These are phyloP conservation scores for Solanum clarkiae DNA, from an alignment of 257 asterid species.

Conservation along the genomic window DNA sequence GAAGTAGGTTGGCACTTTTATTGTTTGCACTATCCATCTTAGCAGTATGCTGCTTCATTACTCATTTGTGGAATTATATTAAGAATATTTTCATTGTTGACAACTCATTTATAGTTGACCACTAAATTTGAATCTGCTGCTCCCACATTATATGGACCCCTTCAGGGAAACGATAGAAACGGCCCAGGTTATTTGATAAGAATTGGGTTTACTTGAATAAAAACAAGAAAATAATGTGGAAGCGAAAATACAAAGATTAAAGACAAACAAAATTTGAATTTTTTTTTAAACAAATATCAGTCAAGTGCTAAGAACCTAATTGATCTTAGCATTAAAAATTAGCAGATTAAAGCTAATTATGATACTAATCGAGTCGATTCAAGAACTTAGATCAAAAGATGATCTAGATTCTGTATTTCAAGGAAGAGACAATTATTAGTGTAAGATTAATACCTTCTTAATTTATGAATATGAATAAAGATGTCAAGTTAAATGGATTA, in stretches of 20 bases:
- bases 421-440: background rate
- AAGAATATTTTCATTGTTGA: background rate
- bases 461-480: background rate
- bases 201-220: background rate
- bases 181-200: background rate
- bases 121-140: background rate
- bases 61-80: background rate
- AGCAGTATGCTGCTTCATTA: background rate
- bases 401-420: background rate
- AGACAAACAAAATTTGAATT: too few relatives aligned
- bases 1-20: background rate
- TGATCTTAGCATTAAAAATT: background rate
- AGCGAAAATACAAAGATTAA: too few relatives aligned
- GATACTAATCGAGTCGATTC: background rate
- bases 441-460: background rate
- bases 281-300: too few relatives aligned
- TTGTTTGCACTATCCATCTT: background rate
- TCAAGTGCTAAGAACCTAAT: background rate
- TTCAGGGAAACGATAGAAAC: background rate
- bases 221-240: background rate
- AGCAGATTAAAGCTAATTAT: background rate
- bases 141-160: background rate
- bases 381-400: background rate
- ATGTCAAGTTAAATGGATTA: background rate
- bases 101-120: background rate